Evolutionary conservation across 352 stramenopile species (phyloP), one percentile per base, ranked within the genome.

Genomic region (Globisporangium middletonii): DNA sequence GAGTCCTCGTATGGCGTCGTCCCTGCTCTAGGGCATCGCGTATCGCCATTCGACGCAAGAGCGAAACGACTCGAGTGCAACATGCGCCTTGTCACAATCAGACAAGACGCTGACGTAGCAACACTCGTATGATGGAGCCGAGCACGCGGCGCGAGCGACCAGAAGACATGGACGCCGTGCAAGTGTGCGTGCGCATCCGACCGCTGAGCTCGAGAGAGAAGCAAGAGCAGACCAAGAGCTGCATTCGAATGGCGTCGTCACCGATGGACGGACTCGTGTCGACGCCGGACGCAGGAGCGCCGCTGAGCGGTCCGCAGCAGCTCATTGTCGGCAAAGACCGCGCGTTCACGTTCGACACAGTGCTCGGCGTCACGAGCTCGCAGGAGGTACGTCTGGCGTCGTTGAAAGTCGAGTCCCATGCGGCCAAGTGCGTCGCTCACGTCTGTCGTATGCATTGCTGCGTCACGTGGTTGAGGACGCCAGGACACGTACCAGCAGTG

Each of bases 291-390:
- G 50, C 60, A 26, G 45, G 33, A 26, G 26, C 38, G 6, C 49
- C 48, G 0, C 26, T 54, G 1, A 50, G 19, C 26, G 69, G 58
- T 27, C 69, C 77, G 6, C 77, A 91, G 60, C 79, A 93, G 48
- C 63, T 96, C 13, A 68, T 91, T 26, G 83, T 91, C n/a, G 84
- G 86, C 41, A 88, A 83, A 58, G 85, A 96, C 57, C 79, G 79
- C 18, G 72, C 77, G 44, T 97, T 96, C 65, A 96, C 89, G 30
- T 97, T 96, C 47, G 89, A 97, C 62, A 80, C 87, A 18, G 82
- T 96, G 15, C 86, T 96, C 43, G 86, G 86, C 0, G 63, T 88
- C 23, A 73, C 73, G 11, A 90, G 77, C 49, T 71, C 67, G 6
- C 89, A 97, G 63, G 57, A 69, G 64, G 82, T 88, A 61, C 28